A percentile compares a stretch with the other conserved stretches of the same genome.
These are phyloP conservation scores for Pisolithus microcarpus DNA, from an alignment of 768 basidiomycete species.

Conservation along the genomic window DNA sequence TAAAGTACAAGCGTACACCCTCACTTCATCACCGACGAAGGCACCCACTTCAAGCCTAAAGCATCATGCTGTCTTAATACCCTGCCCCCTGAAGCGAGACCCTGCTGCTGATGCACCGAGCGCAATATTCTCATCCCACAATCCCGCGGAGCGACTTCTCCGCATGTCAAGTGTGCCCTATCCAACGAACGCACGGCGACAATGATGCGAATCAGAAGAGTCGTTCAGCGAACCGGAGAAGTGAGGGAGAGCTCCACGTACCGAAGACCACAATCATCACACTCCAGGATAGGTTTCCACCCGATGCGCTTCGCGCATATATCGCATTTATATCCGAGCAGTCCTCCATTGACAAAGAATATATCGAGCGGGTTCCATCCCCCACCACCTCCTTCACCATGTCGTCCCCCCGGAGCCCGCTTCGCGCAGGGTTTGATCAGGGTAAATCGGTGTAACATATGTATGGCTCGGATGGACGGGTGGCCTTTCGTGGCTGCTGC, in stretches of 20 bases:
- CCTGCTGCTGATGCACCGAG: slow-evolving; percentile 17
- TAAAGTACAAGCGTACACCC: background rate
- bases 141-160: slow-evolving; percentile 72
- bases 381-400: slow-evolving; percentile 20
- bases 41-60: background rate
- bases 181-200: slow-evolving; percentile 7
- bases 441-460: slow-evolving; percentile 79
- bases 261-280: slow-evolving; percentile 84
- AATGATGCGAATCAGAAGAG: background rate
- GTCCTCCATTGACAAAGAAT: slow-evolving; percentile 66
- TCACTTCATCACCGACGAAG: background rate
- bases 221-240: background rate
- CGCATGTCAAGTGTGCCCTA: slow-evolving; percentile 84
- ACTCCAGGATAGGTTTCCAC: slow-evolving; percentile 79
- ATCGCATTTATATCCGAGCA: slow-evolving; percentile 73
- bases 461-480: slow-evolving; percentile 52
- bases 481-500: slow-evolving; percentile 73
- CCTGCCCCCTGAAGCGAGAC: background rate
- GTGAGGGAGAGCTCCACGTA: slow-evolving; percentile 23
- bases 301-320: slow-evolving; percentile 72
- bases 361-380: slow-evolving; percentile 74
- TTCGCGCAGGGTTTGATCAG: slow-evolving; percentile 74
- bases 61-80: background rate
- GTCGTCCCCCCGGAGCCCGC: slow-evolving; percentile 25
- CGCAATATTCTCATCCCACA: slow-evolving; percentile 53